A percentile compares a stretch with the other conserved stretches of the same genome.
These are phyloP conservation scores for Bjerkandera adusta DNA, from an alignment of 1,284 basidiomycete species.

Conservation along the genomic window DNA sequence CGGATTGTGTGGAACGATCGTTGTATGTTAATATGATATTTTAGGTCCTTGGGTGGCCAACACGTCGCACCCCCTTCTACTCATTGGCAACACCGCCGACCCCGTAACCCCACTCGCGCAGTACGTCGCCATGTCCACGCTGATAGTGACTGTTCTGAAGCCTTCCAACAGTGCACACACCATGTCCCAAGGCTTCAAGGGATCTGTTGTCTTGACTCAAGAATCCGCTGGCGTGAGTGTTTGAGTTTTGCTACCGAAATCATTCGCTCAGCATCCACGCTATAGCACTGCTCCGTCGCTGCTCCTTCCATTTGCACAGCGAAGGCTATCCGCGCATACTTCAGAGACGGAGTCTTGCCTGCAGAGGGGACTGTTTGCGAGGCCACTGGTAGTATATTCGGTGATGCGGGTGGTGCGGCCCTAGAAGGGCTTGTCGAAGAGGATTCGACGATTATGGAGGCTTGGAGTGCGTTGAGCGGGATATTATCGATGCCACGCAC, in stretches of 20 bases:
- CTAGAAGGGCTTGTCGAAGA: neutral
- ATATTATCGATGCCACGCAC: too few species aligned
- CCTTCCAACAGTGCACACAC: neutral
- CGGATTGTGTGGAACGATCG: neutral
- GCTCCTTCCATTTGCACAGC: constrained; percentile 10
- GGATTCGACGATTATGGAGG: neutral
- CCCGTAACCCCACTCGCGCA: constrained; percentile 12
- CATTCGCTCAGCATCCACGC: too few species aligned
- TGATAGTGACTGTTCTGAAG: neutral
- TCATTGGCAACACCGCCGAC: constrained; percentile 20
- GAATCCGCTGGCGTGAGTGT: constrained; percentile 20
- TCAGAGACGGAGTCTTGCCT: constrained; percentile 9
- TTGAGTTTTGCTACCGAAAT: too few species aligned
- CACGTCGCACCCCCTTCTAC: constrained; percentile 16
- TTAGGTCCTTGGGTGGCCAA: constrained; percentile 16
- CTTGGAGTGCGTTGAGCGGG: neutral
- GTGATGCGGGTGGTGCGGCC: neutral
- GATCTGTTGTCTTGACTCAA: constrained; percentile 20
- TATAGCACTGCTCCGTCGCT: too few species aligned
- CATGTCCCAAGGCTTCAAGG: constrained; percentile 11
- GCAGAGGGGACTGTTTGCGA: constrained; percentile 10
- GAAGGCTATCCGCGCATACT: constrained; percentile 13
- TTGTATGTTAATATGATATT: neutral
- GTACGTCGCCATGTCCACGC: neutral
- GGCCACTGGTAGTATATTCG: constrained; percentile 5